Conservation (phyloP, 1,139 yeast genomes). For the Suhomyces terraborum region DNA sequence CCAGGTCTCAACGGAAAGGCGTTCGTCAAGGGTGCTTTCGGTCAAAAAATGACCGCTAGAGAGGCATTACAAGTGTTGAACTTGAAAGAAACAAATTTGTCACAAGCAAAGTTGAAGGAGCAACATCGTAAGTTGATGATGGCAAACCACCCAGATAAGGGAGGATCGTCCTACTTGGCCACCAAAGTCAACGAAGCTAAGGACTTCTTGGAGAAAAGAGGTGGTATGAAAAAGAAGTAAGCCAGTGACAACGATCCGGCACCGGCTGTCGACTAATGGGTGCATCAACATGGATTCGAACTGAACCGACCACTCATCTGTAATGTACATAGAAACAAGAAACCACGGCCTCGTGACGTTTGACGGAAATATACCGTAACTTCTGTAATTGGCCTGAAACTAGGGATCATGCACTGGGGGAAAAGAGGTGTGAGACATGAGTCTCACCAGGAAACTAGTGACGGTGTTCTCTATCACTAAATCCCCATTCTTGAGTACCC, state of each 20-base stretch:
- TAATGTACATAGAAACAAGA: neutral
- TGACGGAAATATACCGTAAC: neutral
- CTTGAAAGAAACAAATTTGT: conserved; percentile 74
- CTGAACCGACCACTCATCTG: neutral
- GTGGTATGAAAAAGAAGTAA: conserved; percentile 53
- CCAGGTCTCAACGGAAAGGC: conserved; percentile 76
- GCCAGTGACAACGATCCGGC: neutral
- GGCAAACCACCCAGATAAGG: conserved; percentile 96
- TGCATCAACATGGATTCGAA: neutral
- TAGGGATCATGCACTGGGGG: no score
- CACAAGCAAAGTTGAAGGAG: conserved; percentile 80
- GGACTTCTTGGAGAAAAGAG: conserved; percentile 86
- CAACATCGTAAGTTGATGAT: conserved; percentile 87
- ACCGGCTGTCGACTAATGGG: conserved; percentile 1
- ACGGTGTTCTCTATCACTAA: no score
- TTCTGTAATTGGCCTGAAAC: neutral
- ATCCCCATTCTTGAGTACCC: no score
- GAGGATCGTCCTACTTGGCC: conserved; percentile 93
- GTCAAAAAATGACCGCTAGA: conserved; percentile 80
- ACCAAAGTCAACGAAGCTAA: conserved; percentile 97
- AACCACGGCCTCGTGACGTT: neutral
- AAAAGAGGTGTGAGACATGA: no score
- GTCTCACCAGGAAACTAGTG: no score
- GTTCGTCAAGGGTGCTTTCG: conserved; percentile 85
- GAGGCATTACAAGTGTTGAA: conserved; percentile 91